Conservation (phyloP, 805 yeast species). For the Candida oleophila region DNA sequence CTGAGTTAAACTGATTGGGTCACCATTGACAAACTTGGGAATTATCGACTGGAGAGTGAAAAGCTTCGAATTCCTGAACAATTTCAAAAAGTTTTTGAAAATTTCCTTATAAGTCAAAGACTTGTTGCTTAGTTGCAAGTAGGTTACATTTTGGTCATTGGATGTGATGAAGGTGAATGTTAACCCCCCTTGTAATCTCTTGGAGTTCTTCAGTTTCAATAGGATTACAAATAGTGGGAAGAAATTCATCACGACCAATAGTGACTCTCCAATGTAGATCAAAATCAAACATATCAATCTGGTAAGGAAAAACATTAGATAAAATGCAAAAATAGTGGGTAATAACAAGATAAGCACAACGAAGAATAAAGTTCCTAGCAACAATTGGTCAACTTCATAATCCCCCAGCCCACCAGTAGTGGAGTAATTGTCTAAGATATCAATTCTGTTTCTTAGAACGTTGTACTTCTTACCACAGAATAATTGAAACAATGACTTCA, state of each 20-base stretch:
- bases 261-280: conserved; percentile 55
- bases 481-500: conserved; percentile 74
- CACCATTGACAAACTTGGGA: conserved; percentile 26
- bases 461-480: conserved; percentile 90
- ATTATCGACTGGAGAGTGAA: conserved; percentile 22
- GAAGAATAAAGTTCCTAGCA: conserved; percentile 86
- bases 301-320: conserved; percentile 64
- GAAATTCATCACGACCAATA: conserved; percentile 69
- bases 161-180: conserved; percentile 24
- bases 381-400: conserved; percentile 80
- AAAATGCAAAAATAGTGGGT: conserved; percentile 88
- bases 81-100: conserved; percentile 27
- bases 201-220: conserved; percentile 75
- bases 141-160: conserved; percentile 14
- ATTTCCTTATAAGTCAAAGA: conserved; percentile 38
- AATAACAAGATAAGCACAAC: conserved; percentile 73
- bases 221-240: conserved; percentile 84
- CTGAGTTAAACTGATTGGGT: conserved; percentile 20
- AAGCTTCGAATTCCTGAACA: conserved; percentile 29
- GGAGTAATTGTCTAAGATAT: conserved; percentile 57
- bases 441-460: conserved; percentile 80
- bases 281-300: conserved; percentile 50
- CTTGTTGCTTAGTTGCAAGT: conserved; percentile 33
- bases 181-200: conserved; percentile 56
- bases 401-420: conserved; percentile 14